Evolutionary conservation across 495 filamentous ascomycete genomes (phyloP).

Genomic region (Lophium mytilinum): DNA sequence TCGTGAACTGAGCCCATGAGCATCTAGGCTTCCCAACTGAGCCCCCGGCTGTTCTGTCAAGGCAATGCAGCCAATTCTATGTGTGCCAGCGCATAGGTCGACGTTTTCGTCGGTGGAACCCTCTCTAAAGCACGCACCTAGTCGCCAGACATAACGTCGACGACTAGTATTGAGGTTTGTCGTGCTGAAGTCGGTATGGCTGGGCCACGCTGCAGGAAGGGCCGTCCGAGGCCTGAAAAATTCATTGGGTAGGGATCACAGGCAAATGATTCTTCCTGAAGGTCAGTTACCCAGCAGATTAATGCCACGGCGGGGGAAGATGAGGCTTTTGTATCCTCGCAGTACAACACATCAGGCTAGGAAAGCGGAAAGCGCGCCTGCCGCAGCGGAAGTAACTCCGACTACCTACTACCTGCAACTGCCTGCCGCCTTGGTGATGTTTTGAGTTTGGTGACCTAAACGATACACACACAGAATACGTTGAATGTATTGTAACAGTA

Average conservation of each 20-base stretch:
- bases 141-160: not conserved
- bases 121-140: not conserved
- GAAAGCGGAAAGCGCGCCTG: not conserved
- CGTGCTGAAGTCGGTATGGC: too few relatives aligned
- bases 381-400: not conserved
- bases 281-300: not conserved
- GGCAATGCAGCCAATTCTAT: not conserved
- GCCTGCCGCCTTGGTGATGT: too few relatives aligned
- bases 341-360: not conserved
- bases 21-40: not conserved
- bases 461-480: too few relatives aligned
- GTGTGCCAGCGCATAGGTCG: not conserved
- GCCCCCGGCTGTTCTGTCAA: not conserved
- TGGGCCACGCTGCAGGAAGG: not conserved
- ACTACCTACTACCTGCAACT: too few relatives aligned
- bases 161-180: not conserved
- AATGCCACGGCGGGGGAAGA: not conserved
- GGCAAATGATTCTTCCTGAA: not conserved
- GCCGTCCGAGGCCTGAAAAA: not conserved
- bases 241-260: not conserved
- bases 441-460: too few relatives aligned
- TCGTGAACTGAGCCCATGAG: not conserved
- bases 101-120: not conserved
- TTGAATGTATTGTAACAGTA: too few relatives aligned
- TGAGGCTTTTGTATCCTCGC: not conserved